These are phyloP conservation scores for Epichloe elymi DNA, from an alignment of 2,329 filamentous ascomycete genomes.

Conservation along the genomic window DNA sequence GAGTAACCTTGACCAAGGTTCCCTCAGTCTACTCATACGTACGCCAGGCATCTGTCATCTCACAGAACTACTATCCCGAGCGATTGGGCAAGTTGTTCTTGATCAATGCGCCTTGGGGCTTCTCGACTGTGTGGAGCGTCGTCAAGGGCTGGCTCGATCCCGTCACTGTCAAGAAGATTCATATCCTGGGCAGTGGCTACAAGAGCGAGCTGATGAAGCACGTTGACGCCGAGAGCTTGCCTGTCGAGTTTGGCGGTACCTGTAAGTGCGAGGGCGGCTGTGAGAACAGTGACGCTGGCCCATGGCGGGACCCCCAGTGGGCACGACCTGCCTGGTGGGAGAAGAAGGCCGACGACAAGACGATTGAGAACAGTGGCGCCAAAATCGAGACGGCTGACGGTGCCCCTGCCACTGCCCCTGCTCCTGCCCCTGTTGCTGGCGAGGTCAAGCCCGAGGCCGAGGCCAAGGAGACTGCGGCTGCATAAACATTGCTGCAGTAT, in stretches of 20 bases:
- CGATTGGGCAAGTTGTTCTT: constrained; percentile 90
- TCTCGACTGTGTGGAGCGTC: constrained; percentile 70
- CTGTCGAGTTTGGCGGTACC: constrained; percentile 68
- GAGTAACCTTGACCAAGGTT: constrained; percentile 71
- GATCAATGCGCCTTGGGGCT: constrained; percentile 97
- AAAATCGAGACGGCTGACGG: constrained; percentile 22
- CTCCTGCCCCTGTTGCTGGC: constrained; percentile 19
- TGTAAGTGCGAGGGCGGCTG: constrained; percentile 79
- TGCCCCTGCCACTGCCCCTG: constrained; percentile 9
- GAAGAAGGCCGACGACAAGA: constrained; percentile 27
- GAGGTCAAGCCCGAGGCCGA: constrained; percentile 18
- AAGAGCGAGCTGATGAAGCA: constrained; percentile 74
- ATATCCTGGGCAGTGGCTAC: constrained; percentile 72
- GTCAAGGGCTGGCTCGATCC: constrained; percentile 94
- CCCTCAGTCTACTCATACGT: constrained; percentile 82
- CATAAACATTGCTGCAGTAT: neutral
- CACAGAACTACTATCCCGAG: constrained; percentile 98
- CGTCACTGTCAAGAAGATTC: constrained; percentile 91
- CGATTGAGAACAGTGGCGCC: constrained; percentile 27
- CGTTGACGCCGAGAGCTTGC: constrained; percentile 80
- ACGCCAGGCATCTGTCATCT: constrained; percentile 71
- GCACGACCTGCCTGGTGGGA: constrained; percentile 52
- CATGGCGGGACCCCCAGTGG: constrained; percentile 63
- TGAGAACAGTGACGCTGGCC: constrained; percentile 74
- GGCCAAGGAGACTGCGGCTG: constrained; percentile 16